phyloP scores from a whole-genome alignment of 805 yeast species.

The Cyberlindnera mississippiensis region DNA sequence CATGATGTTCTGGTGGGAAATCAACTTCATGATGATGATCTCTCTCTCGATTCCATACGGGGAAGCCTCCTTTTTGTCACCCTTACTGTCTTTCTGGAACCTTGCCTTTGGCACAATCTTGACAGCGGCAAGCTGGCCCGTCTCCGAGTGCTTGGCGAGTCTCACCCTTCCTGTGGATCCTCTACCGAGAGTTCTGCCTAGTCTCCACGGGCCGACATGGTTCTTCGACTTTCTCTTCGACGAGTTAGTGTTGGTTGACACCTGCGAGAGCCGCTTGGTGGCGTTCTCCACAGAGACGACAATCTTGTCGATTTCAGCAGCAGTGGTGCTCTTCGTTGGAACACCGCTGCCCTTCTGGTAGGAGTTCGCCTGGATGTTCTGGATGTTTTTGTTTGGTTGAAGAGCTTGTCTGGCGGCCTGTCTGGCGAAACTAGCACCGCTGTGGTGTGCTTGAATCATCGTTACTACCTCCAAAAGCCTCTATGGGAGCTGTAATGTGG shows the following conservation, averaged over 20 bases:
- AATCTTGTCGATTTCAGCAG: constrained; percentile 26
- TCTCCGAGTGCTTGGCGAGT: constrained; percentile 78
- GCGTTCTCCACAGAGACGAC: constrained; percentile 30
- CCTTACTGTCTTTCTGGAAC: constrained; percentile 39
- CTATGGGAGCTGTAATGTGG: too few relatives aligned
- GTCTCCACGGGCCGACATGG: constrained; percentile 88
- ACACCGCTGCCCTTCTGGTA: not conserved
- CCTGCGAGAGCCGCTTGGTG: constrained; percentile 27
- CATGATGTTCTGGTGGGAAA: constrained; percentile 75
- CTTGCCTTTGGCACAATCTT: constrained; percentile 89
- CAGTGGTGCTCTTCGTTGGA: constrained; percentile 2
- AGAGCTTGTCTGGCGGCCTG: constrained; percentile 26
- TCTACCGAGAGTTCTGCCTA: constrained; percentile 90
- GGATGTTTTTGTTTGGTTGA: constrained; percentile 19
- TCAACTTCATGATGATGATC: constrained; percentile 78
- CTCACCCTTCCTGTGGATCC: constrained; percentile 97
- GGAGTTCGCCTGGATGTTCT: constrained; percentile 36
- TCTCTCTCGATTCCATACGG: constrained; percentile 87
- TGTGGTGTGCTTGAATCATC: constrained; percentile 5
- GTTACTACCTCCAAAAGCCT: not conserved
- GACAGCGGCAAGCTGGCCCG: constrained; percentile 92
- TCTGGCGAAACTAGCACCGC: constrained; percentile 21
- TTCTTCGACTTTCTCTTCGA: constrained; percentile 30
- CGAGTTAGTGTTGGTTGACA: constrained; percentile 28
- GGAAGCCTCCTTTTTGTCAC: constrained; percentile 47